A percentile compares a stretch with the other conserved stretches of the same genome.
Conservation (phyloP, 768 basidiomycete species). For the Phanerochaete sordida region DNA sequence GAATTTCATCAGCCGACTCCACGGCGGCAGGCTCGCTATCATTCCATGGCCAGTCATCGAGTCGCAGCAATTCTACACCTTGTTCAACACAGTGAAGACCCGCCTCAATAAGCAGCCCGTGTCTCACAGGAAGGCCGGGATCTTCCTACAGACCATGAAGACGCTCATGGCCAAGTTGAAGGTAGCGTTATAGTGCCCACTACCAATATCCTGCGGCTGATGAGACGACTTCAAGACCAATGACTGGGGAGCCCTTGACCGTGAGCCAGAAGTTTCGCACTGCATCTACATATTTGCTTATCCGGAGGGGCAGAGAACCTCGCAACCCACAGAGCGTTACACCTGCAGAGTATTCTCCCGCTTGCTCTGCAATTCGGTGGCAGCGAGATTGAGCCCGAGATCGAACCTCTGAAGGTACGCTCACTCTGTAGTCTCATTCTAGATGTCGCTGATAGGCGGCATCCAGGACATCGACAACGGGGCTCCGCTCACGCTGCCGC, state of each 20-base stretch:
- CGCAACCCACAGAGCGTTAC: constrained; percentile 28
- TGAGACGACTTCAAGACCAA: constrained; percentile 44
- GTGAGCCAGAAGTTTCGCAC: too few species aligned
- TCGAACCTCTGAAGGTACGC: constrained; percentile 49
- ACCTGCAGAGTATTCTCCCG: constrained; percentile 39
- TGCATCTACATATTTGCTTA: too few species aligned
- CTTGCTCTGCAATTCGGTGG: constrained; percentile 47
- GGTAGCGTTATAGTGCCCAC: too few species aligned
- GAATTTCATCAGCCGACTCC: constrained; percentile 61
- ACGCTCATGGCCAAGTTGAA: constrained; percentile 67
- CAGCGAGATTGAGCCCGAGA: constrained; percentile 41
- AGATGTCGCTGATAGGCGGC: neutral
- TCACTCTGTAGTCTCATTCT: neutral
- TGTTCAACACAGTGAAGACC: constrained; percentile 47
- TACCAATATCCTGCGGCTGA: too few species aligned
- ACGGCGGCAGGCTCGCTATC: constrained; percentile 51
- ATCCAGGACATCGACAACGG: constrained; percentile 53
- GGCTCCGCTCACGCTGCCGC: constrained; percentile 25
- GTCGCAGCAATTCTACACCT: constrained; percentile 53
- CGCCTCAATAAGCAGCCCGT: constrained; percentile 44
- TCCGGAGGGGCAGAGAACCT: constrained; percentile 29
- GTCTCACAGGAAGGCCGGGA: constrained; percentile 48
- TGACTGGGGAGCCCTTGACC: constrained; percentile 63
- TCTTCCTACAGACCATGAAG: constrained; percentile 56
- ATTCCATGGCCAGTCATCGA: constrained; percentile 70